Evolutionary conservation across 345 rosid species (phyloP), one percentile per base, ranked within the genome.

Genomic region (Isatis tinctoria): DNA sequence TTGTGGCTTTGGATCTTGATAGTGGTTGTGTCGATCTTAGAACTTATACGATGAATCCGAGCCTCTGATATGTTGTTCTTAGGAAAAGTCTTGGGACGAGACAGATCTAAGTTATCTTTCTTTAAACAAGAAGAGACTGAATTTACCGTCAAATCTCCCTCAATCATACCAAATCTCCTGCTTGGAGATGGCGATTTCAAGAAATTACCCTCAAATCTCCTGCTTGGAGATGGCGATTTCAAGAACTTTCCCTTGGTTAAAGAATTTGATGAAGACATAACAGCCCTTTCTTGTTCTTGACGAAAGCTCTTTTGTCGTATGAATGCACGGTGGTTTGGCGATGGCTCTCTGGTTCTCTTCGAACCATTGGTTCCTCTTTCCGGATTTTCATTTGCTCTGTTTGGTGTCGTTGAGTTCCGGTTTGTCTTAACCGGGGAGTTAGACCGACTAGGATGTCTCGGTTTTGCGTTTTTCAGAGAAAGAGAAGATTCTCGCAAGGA

Each of bases 271-370:
- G 58, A 68, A 18, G 68, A 33, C 27, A 79, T n/a, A 47, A 52
- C 32, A 39, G 48, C 74, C 60, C 32, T 65, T 58, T 78, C 85
- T 26, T 77, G 68, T 26, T 88, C 87, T 35, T 52, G 72, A 40
- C 92, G 86, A 72, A 87, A 87, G 81, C 91, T 88, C 83, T 88
- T 93, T 62, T 91, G 90, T 28, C 93, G 78, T 4, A 83, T 74
- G 39, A 85, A 41, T 18, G 80, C 43, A 6, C 75, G 61, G 59
- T 73, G 72, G 57, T 65, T 60, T n/a, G 96, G 97, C 0, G 98
- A 89, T 68, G 82, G 86, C 30, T 93, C 85, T 16, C 94, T 74
- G 52, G 71, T 73, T 74, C 92, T 82, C 72, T 71, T 77, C 7
- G 83, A 75, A 6, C 82, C 69, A 22, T 69, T 51, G 6, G 27